A percentile compares a stretch with the other conserved stretches of the same genome.
Conservation (phyloP, 306 rosid species). For the Senna tora region DNA sequence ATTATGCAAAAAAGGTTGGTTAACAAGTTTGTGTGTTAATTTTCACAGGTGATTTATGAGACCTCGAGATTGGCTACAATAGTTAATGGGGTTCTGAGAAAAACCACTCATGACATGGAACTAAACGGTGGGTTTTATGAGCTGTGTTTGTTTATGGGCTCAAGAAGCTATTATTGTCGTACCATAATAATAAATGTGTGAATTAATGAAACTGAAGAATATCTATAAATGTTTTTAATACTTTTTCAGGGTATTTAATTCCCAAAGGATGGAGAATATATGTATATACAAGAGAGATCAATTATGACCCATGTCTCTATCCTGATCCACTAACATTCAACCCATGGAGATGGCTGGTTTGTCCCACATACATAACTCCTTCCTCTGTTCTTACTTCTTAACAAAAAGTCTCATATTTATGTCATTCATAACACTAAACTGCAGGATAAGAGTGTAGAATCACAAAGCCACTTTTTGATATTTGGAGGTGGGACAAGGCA, state of each 20-base stretch:
- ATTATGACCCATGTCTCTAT: constrained; percentile 75
- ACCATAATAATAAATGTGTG: background rate
- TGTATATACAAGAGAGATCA: constrained; percentile 88
- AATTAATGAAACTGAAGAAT: too few relatives aligned
- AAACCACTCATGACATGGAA: constrained; percentile 93
- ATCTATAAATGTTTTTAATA: too few relatives aligned
- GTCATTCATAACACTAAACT: constrained; percentile 24
- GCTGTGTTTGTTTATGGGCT: constrained; percentile 45
- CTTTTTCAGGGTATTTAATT: constrained; percentile 73
- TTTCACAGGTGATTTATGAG: constrained; percentile 87
- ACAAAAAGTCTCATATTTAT: background rate
- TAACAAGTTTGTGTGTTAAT: background rate
- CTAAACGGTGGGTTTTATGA: constrained; percentile 68
- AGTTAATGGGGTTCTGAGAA: constrained; percentile 93
- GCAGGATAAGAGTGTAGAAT: constrained; percentile 74
- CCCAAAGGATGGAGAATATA: constrained; percentile 98
- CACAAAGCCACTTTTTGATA: constrained; percentile 63
- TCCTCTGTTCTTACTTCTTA: background rate
- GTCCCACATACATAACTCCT: constrained; percentile 29
- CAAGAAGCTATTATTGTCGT: constrained; percentile 47
- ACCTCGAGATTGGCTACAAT: constrained; percentile 94
- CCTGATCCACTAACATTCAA: constrained; percentile 84
- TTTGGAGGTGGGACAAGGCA: constrained; percentile 94
- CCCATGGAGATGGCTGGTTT: constrained; percentile 99
- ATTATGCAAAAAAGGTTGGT: constrained; percentile 15